Evolutionary conservation across 2,329 filamentous ascomycete species (phyloP).

Genomic region (Phoma sp.): DNA sequence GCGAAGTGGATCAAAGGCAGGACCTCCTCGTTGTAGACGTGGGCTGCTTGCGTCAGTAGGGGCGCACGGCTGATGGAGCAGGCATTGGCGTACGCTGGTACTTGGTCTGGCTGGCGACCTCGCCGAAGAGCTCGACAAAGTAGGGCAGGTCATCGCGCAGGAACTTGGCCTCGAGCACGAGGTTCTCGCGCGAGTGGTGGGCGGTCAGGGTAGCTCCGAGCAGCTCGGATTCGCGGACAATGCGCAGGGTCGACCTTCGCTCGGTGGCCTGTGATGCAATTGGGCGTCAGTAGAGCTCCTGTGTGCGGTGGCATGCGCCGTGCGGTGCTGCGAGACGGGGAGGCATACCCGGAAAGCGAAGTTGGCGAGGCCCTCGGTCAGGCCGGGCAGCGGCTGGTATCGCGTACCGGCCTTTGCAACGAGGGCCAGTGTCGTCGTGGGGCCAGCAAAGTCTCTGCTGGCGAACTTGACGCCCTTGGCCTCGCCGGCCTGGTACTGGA

Average conservation of each 20-base stretch:
- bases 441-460: slow-evolving; percentile 85
- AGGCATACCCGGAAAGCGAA: slow-evolving; percentile 91
- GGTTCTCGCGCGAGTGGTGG: slow-evolving; percentile 90
- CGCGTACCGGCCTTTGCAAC: slow-evolving; percentile 94
- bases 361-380: slow-evolving; percentile 88
- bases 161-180: slow-evolving; percentile 94
- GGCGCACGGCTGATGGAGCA: neutral
- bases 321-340: neutral
- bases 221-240: slow-evolving; percentile 93
- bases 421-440: slow-evolving; percentile 88
- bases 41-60: slow-evolving; percentile 61
- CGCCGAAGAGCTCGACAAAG: slow-evolving; percentile 93
- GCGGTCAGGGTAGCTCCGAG: slow-evolving; percentile 88
- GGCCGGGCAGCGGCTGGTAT: slow-evolving; percentile 87
- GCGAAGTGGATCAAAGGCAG: slow-evolving; percentile 76
- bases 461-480: slow-evolving; percentile 90
- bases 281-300: slow-evolving; percentile 15
- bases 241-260: slow-evolving; percentile 87
- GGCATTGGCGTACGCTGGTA: slow-evolving; percentile 68
- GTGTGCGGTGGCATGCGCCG: neutral
- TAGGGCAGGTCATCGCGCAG: slow-evolving; percentile 95
- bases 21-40: slow-evolving; percentile 91
- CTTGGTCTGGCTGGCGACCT: slow-evolving; percentile 88
- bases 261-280: slow-evolving; percentile 72
- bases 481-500: slow-evolving; percentile 88